Percentiles rank a stretch among this genome's conserved stretches.
Evolutionary conservation across 2,329 filamentous ascomycete species (phyloP).

Genomic region (Bipolaris victoriae): DNA sequence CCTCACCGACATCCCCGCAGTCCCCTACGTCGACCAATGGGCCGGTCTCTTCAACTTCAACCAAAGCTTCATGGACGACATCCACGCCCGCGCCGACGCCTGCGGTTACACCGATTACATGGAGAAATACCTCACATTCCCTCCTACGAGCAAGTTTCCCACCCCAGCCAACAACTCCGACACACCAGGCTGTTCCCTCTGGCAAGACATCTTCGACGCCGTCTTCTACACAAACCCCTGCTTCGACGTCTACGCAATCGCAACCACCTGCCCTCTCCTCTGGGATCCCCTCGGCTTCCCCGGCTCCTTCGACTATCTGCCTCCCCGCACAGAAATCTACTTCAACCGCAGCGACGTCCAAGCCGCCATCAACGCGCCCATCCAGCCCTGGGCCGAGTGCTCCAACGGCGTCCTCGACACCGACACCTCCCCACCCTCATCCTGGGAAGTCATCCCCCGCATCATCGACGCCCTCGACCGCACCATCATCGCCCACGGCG

Average conservation of each 20-base stretch:
- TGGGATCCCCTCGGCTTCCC: slow-evolving; percentile 75
- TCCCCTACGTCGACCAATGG: slow-evolving; percentile 68
- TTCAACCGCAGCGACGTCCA: slow-evolving; percentile 76
- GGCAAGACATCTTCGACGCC: slow-evolving; percentile 61
- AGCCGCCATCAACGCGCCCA: slow-evolving; percentile 68
- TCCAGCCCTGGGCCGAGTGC: slow-evolving; percentile 64
- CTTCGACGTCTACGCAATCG: slow-evolving; percentile 78
- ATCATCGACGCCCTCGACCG: slow-evolving; percentile 75
- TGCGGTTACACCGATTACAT: slow-evolving; percentile 70
- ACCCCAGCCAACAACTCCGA: slow-evolving; percentile 53
- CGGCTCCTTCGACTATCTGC: slow-evolving; percentile 67
- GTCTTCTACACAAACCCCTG: slow-evolving; percentile 71
- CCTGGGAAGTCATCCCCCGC: slow-evolving; percentile 65
- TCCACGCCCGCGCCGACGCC: slow-evolving; percentile 59
- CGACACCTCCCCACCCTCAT: slow-evolving; percentile 63
- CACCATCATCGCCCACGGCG: slow-evolving; percentile 75
- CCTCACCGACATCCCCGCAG: slow-evolving; percentile 59
- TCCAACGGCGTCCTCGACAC: slow-evolving; percentile 54
- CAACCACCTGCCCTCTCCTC: slow-evolving; percentile 71
- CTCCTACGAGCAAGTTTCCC: slow-evolving; percentile 68
- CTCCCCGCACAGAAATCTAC: slow-evolving; percentile 67
- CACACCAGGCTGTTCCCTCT: slow-evolving; percentile 64
- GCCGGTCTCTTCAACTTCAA: slow-evolving; percentile 68
- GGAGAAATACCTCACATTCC: slow-evolving; percentile 69
- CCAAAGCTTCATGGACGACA: slow-evolving; percentile 59